Conservation (phyloP, 2,329 filamentous ascomycete genomes). For the Coniosporium uncinatum region DNA sequence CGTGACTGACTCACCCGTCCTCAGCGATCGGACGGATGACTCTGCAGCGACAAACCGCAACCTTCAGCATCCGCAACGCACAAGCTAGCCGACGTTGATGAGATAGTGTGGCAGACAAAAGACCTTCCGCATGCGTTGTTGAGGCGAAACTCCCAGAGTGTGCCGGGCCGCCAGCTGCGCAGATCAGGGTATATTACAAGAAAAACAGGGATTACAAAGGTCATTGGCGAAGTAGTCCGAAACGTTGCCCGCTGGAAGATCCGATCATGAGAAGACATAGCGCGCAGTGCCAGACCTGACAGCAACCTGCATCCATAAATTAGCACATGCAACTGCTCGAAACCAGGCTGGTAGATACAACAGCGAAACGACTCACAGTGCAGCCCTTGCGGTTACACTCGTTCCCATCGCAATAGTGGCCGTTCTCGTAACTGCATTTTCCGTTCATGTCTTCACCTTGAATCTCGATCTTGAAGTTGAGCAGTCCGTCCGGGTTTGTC, state of each 20-base stretch:
- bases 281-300: background rate
- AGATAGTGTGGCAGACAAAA: too few species aligned
- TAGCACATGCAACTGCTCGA: background rate
- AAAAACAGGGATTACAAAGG: background rate
- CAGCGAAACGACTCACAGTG: constrained; percentile 82
- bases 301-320: background rate
- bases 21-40: too few species aligned
- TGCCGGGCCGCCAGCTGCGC: too few species aligned
- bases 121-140: too few species aligned
- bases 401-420: constrained; percentile 50
- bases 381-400: constrained; percentile 58
- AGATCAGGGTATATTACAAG: background rate
- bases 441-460: constrained; percentile 54
- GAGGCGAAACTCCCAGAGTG: too few species aligned
- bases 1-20: too few species aligned
- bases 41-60: too few species aligned
- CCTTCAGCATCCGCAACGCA: too few species aligned
- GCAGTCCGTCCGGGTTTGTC: constrained; percentile 55
- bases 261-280: background rate
- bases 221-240: background rate
- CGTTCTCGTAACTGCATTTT: constrained; percentile 61
- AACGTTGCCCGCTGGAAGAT: background rate
- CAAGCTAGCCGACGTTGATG: too few species aligned
- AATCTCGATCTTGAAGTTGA: constrained; percentile 79
- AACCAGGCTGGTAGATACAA: background rate